Conservation (phyloP, 2,329 filamentous ascomycete species). For the Fusarium nematophilum region DNA sequence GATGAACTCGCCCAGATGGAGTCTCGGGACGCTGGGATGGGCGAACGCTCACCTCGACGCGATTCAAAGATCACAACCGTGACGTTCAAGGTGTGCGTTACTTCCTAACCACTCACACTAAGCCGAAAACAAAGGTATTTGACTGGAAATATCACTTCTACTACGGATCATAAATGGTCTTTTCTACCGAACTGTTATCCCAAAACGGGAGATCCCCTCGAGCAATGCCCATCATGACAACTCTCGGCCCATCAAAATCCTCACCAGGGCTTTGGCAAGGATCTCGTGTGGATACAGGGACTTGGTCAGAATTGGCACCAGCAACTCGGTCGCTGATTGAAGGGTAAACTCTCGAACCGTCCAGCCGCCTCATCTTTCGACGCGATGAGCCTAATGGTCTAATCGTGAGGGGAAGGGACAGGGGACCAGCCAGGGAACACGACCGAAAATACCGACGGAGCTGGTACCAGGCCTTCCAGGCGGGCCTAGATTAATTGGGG, state of each 20-base stretch:
- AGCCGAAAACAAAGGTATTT: constrained; percentile 5
- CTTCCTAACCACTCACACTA: background rate
- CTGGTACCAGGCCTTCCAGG: constrained; percentile 19
- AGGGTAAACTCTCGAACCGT: constrained; percentile 35
- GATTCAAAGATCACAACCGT: background rate
- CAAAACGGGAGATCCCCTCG: constrained; percentile 13
- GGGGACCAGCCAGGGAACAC: constrained; percentile 19
- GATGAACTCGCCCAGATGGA: too few relatives aligned
- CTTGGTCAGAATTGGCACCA: background rate
- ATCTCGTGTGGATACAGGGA: constrained; percentile 1
- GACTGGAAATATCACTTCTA: too few relatives aligned
- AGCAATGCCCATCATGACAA: constrained; percentile 11
- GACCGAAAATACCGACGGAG: constrained; percentile 31
- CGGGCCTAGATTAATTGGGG: too few relatives aligned
- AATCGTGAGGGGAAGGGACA: constrained; percentile 23
- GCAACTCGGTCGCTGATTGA: constrained; percentile 36
- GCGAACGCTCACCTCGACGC: too few relatives aligned
- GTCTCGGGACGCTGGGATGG: too few relatives aligned
- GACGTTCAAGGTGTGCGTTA: background rate
- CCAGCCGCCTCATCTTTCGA: constrained; percentile 27
- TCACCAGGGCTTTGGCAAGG: constrained; percentile 23
- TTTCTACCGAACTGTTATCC: constrained; percentile 29
- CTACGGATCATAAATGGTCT: background rate
- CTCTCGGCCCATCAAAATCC: constrained; percentile 25
- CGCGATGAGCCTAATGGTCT: constrained; percentile 16